phyloP scores from a whole-genome alignment of 2,329 filamentous ascomycete species.

The Fusarium aywerte region DNA sequence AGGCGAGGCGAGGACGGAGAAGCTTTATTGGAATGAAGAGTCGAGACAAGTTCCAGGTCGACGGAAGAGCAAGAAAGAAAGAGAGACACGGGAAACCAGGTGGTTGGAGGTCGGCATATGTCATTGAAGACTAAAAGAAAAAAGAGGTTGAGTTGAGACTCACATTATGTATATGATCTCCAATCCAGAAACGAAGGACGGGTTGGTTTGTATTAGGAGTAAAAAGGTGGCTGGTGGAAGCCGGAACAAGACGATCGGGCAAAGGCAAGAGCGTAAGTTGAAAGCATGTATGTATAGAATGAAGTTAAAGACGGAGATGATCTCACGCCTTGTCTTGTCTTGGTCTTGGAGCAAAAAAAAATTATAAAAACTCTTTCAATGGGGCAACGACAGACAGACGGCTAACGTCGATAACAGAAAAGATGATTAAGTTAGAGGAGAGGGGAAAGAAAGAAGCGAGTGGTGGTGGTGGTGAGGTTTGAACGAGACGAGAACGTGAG shows the following conservation, averaged over 20 bases:
- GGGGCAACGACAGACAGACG: constrained; percentile 16
- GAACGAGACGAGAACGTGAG: constrained; percentile 36
- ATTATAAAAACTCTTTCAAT: background rate
- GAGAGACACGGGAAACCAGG: constrained; percentile 32
- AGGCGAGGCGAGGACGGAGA: constrained; percentile 9
- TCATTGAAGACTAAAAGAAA: constrained; percentile 37
- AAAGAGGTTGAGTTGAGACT: constrained; percentile 49
- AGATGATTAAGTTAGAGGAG: constrained; percentile 38
- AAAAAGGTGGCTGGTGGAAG: constrained; percentile 42
- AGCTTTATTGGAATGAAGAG: constrained; percentile 35
- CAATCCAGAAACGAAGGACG: constrained; percentile 45
- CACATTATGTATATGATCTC: constrained; percentile 48
- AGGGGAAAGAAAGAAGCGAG: constrained; percentile 20
- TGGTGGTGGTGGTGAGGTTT: constrained; percentile 42
- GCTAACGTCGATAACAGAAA: constrained; percentile 40
- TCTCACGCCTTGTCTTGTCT: constrained; percentile 13
- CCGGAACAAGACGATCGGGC: constrained; percentile 40
- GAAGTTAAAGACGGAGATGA: constrained; percentile 17
- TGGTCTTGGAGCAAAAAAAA: background rate
- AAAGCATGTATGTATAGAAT: constrained; percentile 33
- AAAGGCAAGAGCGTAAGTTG: constrained; percentile 37
- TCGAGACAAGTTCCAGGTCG: constrained; percentile 18
- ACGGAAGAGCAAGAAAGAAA: constrained; percentile 1
- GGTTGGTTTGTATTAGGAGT: constrained; percentile 42
- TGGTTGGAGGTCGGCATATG: constrained; percentile 48